Conservation (phyloP, 768 basidiomycete species). For the Leucocoprinus sp. region DNA sequence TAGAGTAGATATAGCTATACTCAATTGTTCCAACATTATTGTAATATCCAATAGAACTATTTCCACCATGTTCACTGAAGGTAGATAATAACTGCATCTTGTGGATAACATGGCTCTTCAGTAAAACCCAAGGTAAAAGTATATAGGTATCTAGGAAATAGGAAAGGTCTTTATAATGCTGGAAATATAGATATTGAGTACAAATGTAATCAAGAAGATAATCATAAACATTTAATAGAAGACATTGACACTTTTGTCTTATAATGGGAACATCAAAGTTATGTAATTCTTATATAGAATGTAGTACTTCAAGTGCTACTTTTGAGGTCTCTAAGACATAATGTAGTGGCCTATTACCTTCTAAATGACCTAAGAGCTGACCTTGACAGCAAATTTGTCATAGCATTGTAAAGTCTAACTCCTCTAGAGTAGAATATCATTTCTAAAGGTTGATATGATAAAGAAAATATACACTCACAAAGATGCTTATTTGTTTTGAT, state of each 20-base stretch:
- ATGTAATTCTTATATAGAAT: not conserved
- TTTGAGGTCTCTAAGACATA: not conserved
- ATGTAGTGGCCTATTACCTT: not conserved
- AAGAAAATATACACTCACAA: slow-evolving; percentile 10
- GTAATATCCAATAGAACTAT: not conserved
- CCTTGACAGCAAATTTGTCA: slow-evolving; percentile 15
- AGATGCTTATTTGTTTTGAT: slow-evolving; percentile 17
- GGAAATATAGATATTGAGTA: not conserved
- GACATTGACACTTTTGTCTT: not conserved
- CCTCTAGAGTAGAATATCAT: slow-evolving; percentile 12
- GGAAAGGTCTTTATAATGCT: not conserved
- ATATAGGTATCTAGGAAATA: not conserved
- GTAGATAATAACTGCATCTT: not conserved
- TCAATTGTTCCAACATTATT: not conserved
- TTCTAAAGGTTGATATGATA: not conserved
- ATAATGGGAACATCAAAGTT: not conserved
- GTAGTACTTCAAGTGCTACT: not conserved
- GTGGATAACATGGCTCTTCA: not conserved
- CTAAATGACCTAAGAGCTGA: slow-evolving; percentile 3
- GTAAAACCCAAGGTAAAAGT: not conserved
- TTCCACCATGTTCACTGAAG: not conserved
- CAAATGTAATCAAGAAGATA: not conserved
- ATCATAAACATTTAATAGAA: not conserved
- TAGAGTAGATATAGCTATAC: not conserved
- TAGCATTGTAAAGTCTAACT: slow-evolving; percentile 19